phyloP scores from a whole-genome alignment of 305 asterid species.

The Fraxinus latifolia region DNA sequence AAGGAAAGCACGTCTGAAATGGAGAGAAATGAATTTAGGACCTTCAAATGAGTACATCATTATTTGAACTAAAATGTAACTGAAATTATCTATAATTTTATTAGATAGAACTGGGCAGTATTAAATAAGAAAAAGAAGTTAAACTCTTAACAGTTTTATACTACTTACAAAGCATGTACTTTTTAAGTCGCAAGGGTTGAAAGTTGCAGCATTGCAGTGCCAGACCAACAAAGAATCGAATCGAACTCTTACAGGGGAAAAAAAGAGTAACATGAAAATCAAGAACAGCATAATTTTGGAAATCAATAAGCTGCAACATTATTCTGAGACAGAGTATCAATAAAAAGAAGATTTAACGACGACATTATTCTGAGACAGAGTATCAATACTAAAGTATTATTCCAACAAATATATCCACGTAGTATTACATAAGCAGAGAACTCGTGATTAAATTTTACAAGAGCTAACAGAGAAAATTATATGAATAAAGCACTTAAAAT shows the following conservation, averaged over 20 bases:
- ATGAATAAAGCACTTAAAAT: not conserved
- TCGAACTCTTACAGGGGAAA: not conserved
- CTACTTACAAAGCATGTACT: not conserved
- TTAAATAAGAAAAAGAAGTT: not conserved
- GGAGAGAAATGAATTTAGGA: conserved; percentile 22
- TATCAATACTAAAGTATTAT: not conserved
- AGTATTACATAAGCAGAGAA: not conserved
- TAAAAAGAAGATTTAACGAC: not conserved
- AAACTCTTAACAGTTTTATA: not conserved
- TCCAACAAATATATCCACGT: not conserved
- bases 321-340: not conserved
- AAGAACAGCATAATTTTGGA: conserved; percentile 6
- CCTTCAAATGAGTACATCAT: conserved; percentile 3
- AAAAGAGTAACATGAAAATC: not conserved
- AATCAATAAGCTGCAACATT: conserved; percentile 8
- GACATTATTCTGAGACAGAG: not conserved
- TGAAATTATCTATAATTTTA: conserved; percentile 15
- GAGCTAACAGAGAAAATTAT: not conserved
- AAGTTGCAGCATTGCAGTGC: not conserved
- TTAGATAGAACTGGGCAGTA: not conserved
- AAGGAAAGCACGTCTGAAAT: conserved; percentile 35
- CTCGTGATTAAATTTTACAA: not conserved
- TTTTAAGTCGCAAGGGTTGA: not conserved
- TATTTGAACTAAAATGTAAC: conserved; percentile 14
- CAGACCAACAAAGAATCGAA: not conserved